Conservation (phyloP, 2,329 filamentous ascomycete species). For the Dothideomycetidae sp. region DNA sequence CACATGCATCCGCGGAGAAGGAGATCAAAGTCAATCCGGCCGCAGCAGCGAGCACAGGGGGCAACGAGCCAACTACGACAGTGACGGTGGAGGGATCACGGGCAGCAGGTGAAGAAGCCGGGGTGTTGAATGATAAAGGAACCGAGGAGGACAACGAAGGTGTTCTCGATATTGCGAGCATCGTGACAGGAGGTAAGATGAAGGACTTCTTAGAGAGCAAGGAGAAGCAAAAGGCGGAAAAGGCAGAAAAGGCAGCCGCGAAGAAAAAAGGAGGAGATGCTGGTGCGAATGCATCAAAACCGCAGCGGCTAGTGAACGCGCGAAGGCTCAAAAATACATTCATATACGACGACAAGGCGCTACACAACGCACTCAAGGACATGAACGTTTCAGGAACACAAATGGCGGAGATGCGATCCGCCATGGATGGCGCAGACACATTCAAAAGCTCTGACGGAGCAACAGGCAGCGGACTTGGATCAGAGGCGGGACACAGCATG, state of each 20-base stretch:
- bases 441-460: slow-evolving; percentile 13
- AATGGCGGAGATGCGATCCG: slow-evolving; percentile 37
- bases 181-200: slow-evolving; percentile 69
- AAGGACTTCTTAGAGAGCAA: slow-evolving; percentile 55
- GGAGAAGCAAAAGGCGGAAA: slow-evolving; percentile 69
- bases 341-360: slow-evolving; percentile 54
- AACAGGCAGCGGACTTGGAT: slow-evolving; percentile 11
- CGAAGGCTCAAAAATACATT: slow-evolving; percentile 58
- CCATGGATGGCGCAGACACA: slow-evolving; percentile 26
- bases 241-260: slow-evolving; percentile 45
- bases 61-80: slow-evolving; percentile 26
- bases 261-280: slow-evolving; percentile 39
- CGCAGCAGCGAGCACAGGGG: slow-evolving; percentile 41
- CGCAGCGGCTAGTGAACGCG: slow-evolving; percentile 52
- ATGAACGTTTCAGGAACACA: slow-evolving; percentile 33
- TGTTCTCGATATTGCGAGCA: slow-evolving; percentile 69
- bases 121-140: slow-evolving; percentile 37
- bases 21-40: slow-evolving; percentile 34
- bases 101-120: slow-evolving; percentile 40
- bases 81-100: slow-evolving; percentile 33
- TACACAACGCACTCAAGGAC: slow-evolving; percentile 39
- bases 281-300: slow-evolving; percentile 46
- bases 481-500: slow-evolving; percentile 24
- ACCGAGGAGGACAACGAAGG: slow-evolving; percentile 50
- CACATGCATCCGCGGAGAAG: background rate